Evolutionary conservation across 257 asterid species (phyloP).

Genomic region (Knoxia roxburghii): DNA sequence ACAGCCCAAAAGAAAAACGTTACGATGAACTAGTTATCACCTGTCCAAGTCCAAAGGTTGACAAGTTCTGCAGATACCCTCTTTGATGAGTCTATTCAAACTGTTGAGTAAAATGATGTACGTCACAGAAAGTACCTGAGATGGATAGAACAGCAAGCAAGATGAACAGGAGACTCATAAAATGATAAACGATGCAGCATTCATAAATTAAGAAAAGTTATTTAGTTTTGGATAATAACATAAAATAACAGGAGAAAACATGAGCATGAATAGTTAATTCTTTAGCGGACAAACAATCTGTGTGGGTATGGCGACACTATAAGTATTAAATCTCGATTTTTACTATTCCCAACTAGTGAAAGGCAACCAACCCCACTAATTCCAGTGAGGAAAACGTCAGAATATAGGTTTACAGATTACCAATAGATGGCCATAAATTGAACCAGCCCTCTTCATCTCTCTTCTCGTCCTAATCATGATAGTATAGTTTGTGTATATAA

Average conservation of each 20-base stretch:
- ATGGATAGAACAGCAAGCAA: background rate
- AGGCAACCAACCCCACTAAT: conserved; percentile 4
- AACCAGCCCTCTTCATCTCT: background rate
- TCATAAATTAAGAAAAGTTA: background rate
- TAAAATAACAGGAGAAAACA: background rate
- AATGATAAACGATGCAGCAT: background rate
- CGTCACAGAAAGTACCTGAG: background rate
- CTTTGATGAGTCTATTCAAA: background rate
- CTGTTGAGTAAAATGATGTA: background rate
- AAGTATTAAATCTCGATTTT: background rate
- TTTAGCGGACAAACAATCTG: background rate
- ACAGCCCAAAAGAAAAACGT: conserved; percentile 12
- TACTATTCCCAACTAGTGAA: background rate
- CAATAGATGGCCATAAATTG: background rate
- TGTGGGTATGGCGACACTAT: background rate
- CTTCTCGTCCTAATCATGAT: no score
- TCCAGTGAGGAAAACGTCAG: conserved; percentile 6
- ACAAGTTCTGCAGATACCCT: background rate
- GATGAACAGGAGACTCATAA: background rate
- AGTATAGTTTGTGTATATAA: no score
- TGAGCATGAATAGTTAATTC: background rate
- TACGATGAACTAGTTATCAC: conserved; percentile 16
- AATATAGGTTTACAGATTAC: background rate
- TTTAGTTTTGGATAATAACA: background rate
- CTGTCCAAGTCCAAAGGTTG: conserved; percentile 7